Base-by-base conservation (phyloP, 1,284 basidiomycete genomes). In the Tylopilus orsonianus region DNA sequence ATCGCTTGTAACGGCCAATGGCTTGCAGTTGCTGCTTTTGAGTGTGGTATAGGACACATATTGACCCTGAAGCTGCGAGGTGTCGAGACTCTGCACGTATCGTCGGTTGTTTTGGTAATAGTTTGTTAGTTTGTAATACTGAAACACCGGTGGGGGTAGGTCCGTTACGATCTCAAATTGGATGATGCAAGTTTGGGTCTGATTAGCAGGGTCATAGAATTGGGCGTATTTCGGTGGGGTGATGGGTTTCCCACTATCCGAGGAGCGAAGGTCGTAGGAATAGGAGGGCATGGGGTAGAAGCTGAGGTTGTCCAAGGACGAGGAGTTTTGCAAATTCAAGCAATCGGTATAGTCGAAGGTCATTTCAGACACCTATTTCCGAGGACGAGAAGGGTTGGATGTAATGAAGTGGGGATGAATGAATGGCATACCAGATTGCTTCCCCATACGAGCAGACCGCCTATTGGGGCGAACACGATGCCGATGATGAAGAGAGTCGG, bases 91-190 rank as follows among this genome's bases (percentile, higher is more conserved):
- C 75, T 96, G 92, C 53, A 99, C 94, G 66, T 99, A 99, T 62
- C 97, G 83, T 41, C 97, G 85, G 69, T 99, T 97, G 69, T 99
- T 99, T 77, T 99, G 97, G 73, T 87, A 99, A 77, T 92, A 96
- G 73, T 93, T 93, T 50, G 89, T 90, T 67, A 96, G 83, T 71
- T 93, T 93, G 81, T 99, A 99, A 75, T 99, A 99, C 56, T 98
- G 76, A 64, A 99, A 86, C 4, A 99, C 90, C 27, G 87, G 78
- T 16, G 80, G 71, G 7, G 81, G 71, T 36, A 99, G 74, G 61
- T 91, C 79, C 45, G 84, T 81, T 3, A 94, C 93, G 18, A 99
- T 72, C 39, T 88, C 76, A 62, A 97, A 97, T 50, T 84, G 75
- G 58, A 97, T 75, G 50, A 83, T 66, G 67, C 94, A 97, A 57